Base-by-base conservation (phyloP, 352 stramenopile genomes). In the Peronospora destructor region DNA sequence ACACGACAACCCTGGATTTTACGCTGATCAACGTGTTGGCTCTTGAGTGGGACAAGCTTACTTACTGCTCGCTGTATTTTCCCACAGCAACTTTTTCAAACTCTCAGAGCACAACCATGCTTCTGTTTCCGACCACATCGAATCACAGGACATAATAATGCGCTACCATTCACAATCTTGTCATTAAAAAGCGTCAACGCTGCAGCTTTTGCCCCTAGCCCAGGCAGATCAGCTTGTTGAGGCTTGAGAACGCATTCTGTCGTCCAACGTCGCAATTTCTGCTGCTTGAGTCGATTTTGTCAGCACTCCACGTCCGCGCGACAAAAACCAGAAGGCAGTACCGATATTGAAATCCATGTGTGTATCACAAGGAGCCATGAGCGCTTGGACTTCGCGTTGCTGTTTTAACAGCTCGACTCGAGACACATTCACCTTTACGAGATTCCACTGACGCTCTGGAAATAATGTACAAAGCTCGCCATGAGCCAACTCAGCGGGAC, bases 291-390 rank as follows among this genome's bases (percentile, higher is more conserved):
- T 5, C n/a, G 29, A 30, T 0, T 36, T 30, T 26, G 41, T 50
- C 35, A 84, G 19, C 14, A 54, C 45, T 26, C 85, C 81, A 2
- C 53, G 34, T 12, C 87, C 93, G 29, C 76, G 68, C 30, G 89
- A 78, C 17, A 96, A 89, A 67, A 97, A 98, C 86, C 87, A 98
- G 55, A 99, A 91, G 19, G 95, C 95, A 1, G 82, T 78, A 11
- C 73, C 95, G 59, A 99, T 98, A 65, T 98, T 98, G 35, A 99
- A 96, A 72, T 98, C 94, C 95, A 99, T 99, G 42, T 95, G 86
- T 2, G 84, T 96, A 10, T 84, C 74, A 33, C 91, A 84, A 17
- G 95, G 87, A 47, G 63, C 39, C 52, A 98, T 87, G 0, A 98
- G 66, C 17, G 56, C 60, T 21, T 75, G 53, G 2, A 98, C 73